These are phyloP conservation scores for Wickerhamiella sorbophila DNA, from an alignment of 805 yeast genomes.

Conservation along the genomic window DNA sequence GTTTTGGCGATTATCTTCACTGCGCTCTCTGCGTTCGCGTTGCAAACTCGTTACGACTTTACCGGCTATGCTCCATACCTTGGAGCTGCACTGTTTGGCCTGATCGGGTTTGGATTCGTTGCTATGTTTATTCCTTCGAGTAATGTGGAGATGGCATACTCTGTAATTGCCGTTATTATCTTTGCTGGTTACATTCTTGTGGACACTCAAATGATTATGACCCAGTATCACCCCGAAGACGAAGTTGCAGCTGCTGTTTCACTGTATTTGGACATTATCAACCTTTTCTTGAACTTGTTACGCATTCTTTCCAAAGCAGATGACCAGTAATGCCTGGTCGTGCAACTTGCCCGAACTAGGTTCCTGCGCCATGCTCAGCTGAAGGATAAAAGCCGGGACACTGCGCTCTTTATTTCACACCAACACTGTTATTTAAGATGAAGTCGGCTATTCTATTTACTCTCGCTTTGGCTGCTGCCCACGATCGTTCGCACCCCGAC, in stretches of 20 bases:
- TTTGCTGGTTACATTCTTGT: constrained; percentile 60
- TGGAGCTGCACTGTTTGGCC: constrained; percentile 43
- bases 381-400: too few species aligned
- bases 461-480: too few species aligned
- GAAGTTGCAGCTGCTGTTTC: constrained; percentile 69
- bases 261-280: constrained; percentile 69
- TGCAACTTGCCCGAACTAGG: too few species aligned
- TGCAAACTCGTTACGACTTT: constrained; percentile 66
- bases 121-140: constrained; percentile 50
- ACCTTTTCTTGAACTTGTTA: constrained; percentile 63
- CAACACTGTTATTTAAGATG: too few species aligned
- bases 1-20: constrained; percentile 56
- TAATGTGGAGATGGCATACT: constrained; percentile 48
- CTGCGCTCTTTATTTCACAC: too few species aligned
- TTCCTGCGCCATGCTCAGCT: too few species aligned
- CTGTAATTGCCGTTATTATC: constrained; percentile 58
- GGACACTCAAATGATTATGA: constrained; percentile 71
- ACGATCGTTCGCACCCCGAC: too few species aligned
- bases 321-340: not conserved
- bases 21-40: constrained; percentile 65
- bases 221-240: constrained; percentile 65
- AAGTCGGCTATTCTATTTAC: too few species aligned
- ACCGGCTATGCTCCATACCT: constrained; percentile 49
- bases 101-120: constrained; percentile 61
- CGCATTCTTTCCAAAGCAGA: constrained; percentile 34